A percentile compares a stretch with the other conserved stretches of the same genome.
These are phyloP conservation scores for Rhododendron vialii DNA, from an alignment of 148 eudicot genomes.

Conservation along the genomic window DNA sequence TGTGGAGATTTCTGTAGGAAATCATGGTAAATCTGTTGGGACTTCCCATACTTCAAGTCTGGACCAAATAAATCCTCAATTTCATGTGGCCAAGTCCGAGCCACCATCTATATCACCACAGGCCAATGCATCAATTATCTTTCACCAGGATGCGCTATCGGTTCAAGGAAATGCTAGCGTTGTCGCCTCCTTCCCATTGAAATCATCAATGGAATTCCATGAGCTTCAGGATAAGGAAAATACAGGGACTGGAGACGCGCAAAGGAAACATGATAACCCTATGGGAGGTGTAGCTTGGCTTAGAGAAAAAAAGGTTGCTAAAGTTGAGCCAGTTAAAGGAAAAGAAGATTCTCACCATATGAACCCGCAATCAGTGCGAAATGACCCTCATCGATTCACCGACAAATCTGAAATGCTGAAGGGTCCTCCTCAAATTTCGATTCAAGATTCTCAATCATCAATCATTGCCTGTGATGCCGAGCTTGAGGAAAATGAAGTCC, in stretches of 20 bases:
- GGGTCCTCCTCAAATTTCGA: background rate
- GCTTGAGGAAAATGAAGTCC: background rate
- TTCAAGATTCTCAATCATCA: background rate
- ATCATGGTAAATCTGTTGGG: slow-evolving; percentile 2
- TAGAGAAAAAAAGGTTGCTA: slow-evolving; percentile 9
- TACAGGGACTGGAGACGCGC: slow-evolving; percentile 5
- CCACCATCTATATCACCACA: background rate
- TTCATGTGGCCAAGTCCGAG: background rate
- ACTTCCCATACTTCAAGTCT: background rate
- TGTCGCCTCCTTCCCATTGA: background rate
- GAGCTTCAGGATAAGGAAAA: background rate
- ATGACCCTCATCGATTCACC: slow-evolving; percentile 19
- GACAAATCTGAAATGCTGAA: slow-evolving; percentile 9
- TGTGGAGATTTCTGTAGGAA: slow-evolving; percentile 33
- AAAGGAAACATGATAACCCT: slow-evolving; percentile 8
- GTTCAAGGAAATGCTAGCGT: background rate
- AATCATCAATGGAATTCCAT: background rate
- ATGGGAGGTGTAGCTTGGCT: slow-evolving; percentile 20
- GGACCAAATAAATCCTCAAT: background rate
- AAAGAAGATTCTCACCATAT: slow-evolving; percentile 14
- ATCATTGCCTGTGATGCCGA: background rate
- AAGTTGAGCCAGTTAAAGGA: slow-evolving; percentile 8
- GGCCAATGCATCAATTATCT: background rate
- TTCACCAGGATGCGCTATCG: background rate
- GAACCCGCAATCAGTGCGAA: slow-evolving; percentile 26